Conservation (phyloP, 139 green algal species). For the Chlamydomonas schloesseri region DNA sequence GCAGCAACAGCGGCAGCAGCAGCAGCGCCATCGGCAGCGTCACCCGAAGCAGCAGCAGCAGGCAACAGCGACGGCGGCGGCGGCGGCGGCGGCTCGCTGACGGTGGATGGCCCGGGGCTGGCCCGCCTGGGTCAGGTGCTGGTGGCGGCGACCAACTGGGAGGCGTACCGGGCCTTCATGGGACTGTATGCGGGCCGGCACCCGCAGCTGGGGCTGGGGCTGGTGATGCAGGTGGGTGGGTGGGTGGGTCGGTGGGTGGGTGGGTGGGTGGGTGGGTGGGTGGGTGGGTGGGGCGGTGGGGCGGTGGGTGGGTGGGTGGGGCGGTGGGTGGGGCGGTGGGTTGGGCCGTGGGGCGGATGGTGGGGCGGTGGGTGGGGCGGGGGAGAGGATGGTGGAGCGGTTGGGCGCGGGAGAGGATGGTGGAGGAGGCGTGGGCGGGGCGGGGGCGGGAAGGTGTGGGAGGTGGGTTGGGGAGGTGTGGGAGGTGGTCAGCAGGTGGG, state of each 20-base stretch:
- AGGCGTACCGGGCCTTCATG: conserved; percentile 36
- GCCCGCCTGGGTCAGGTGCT: conserved; percentile 31
- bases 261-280: background rate
- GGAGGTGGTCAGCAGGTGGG: no score
- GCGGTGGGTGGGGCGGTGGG: background rate
- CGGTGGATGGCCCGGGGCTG: background rate
- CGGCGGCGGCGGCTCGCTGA: background rate
- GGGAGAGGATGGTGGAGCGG: background rate
- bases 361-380: no score
- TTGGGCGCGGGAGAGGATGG: no score
- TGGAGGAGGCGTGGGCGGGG: no score
- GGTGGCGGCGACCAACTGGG: conserved; percentile 15
- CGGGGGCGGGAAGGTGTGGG: no score
- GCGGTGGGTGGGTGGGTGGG: background rate
- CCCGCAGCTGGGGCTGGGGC: conserved; percentile 4
- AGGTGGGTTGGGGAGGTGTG: no score
- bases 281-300: background rate
- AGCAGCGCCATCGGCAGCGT: no score
- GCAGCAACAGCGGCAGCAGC: no score
- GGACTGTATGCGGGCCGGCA: background rate
- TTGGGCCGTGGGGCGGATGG: no score
- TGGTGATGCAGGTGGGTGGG: conserved; percentile 28
- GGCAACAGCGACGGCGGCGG: background rate
- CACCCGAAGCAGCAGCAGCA: no score
- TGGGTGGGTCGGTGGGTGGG: background rate